phyloP scores from a whole-genome alignment of 805 yeast species.

The Yarrowia osloensis region DNA sequence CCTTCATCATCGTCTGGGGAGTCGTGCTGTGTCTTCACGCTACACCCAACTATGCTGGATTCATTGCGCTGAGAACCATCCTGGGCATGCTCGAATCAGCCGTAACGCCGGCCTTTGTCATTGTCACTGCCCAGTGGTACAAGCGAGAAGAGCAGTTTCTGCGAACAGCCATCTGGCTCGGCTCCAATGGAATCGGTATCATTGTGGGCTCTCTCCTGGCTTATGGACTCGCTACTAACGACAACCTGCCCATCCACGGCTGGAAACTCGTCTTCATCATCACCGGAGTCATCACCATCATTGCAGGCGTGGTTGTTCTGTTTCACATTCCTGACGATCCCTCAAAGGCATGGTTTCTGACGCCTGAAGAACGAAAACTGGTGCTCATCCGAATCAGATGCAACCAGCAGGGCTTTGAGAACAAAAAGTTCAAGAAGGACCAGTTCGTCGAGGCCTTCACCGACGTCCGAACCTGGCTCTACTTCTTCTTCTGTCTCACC shows the following conservation, averaged over 20 bases:
- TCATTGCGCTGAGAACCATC: not conserved
- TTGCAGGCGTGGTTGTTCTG: not conserved
- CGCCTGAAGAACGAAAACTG: not conserved
- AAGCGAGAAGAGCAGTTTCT: slow-evolving; percentile 8
- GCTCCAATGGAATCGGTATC: not conserved
- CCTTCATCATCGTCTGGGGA: slow-evolving; percentile 7
- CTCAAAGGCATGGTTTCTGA: slow-evolving; percentile 5
- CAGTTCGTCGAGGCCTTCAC: not conserved
- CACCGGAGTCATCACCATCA: not conserved
- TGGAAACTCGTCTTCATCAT: slow-evolving; percentile 11
- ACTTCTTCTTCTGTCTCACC: not conserved
- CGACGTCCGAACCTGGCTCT: slow-evolving; percentile 4
- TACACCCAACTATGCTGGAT: not conserved
- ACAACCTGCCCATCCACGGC: not conserved
- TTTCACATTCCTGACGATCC: not conserved
- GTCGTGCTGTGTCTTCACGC: not conserved
- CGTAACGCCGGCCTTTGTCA: not conserved
- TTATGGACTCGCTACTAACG: not conserved
- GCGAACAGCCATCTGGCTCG: slow-evolving; percentile 4
- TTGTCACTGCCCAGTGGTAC: slow-evolving; percentile 2
- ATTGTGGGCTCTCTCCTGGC: not conserved
- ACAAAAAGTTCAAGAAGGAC: not conserved
- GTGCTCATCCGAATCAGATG: not conserved
- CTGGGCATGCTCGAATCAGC: not conserved
- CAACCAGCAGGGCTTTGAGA: slow-evolving; percentile 14